Percentiles rank a stretch among this genome's conserved stretches.
phyloP scores from a whole-genome alignment of 441 rosid genomes.

The Erodium texanum region DNA sequence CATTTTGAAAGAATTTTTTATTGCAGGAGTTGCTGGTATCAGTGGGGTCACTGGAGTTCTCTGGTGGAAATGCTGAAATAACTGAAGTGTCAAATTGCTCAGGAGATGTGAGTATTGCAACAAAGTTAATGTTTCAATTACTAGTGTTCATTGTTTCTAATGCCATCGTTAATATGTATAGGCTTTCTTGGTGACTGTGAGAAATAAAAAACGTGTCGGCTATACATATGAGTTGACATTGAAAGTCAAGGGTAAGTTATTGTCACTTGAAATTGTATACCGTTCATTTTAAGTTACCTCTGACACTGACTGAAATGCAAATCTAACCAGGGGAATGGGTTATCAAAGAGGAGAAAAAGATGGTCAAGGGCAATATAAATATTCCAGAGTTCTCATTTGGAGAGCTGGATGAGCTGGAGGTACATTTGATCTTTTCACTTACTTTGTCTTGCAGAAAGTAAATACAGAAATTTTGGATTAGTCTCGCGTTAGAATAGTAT shows the following conservation, averaged over 20 bases:
- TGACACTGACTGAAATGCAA: not conserved
- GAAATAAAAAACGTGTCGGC: conserved; percentile 84
- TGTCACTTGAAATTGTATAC: not conserved
- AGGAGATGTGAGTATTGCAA: conserved; percentile 62
- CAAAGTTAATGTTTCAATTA: not conserved
- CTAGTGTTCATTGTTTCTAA: not conserved
- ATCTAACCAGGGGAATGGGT: conserved; percentile 66
- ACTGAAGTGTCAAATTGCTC: conserved; percentile 53
- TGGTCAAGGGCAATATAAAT: conserved; percentile 53
- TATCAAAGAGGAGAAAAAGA: conserved; percentile 47
- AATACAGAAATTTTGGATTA: not conserved
- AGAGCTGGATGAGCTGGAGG: conserved; percentile 91
- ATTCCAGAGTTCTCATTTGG: conserved; percentile 83
- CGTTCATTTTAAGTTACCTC: conserved; percentile 7
- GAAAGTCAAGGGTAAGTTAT: conserved; percentile 49
- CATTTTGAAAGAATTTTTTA: not conserved
- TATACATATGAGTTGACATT: conserved; percentile 72
- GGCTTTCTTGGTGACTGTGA: conserved; percentile 86
- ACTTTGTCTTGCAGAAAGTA: conserved; percentile 1
- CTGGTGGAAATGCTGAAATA: conserved; percentile 62
- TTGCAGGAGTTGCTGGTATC: conserved; percentile 62
- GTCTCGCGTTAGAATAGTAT: no score
- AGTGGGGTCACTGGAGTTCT: conserved; percentile 51
- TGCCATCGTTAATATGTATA: conserved; percentile 16
- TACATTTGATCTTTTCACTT: conserved; percentile 19